A percentile compares a stretch with the other conserved stretches of the same genome.
Evolutionary conservation across 1,284 basidiomycete genomes (phyloP).

Genomic region (Inonotus hispidus): DNA sequence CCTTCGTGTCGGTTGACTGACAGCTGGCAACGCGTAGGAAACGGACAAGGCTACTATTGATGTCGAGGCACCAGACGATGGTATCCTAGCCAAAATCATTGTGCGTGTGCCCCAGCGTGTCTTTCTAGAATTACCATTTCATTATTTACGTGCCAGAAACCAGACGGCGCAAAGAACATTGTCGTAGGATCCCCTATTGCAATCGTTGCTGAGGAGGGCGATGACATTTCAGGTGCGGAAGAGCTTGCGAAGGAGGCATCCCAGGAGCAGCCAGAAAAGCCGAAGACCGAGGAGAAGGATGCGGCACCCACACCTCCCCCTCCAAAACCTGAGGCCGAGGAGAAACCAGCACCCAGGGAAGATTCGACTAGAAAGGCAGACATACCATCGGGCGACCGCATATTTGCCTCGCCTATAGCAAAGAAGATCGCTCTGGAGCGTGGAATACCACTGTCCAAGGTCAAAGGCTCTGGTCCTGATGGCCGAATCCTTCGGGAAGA

Average conservation of each 20-base stretch:
- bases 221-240: conserved; percentile 81
- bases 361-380: conserved; percentile 41
- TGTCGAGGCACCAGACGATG: conserved; percentile 97
- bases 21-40: conserved; percentile 53
- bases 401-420: conserved; percentile 93
- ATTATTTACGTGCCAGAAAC: conserved; percentile 41
- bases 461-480: conserved; percentile 93
- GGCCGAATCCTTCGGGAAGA: conserved; percentile 94
- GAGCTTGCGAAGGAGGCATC: conserved; percentile 68
- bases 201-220: conserved; percentile 89
- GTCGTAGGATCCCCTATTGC: conserved; percentile 85
- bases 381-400: conserved; percentile 66
- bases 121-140: conserved; percentile 10
- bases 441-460: conserved; percentile 85
- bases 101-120: conserved; percentile 33
- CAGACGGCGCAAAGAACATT: conserved; percentile 84
- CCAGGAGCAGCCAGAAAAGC: conserved; percentile 33
- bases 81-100: conserved; percentile 89
- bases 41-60: conserved; percentile 99
- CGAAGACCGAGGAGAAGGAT: conserved; percentile 33
- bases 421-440: conserved; percentile 96
- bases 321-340: conserved; percentile 33
- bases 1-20: conserved; percentile 18
- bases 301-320: conserved; percentile 29
- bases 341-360: conserved; percentile 34